Base-by-base conservation (phyloP, 768 basidiomycete genomes). In the Suillus weaverae region DNA sequence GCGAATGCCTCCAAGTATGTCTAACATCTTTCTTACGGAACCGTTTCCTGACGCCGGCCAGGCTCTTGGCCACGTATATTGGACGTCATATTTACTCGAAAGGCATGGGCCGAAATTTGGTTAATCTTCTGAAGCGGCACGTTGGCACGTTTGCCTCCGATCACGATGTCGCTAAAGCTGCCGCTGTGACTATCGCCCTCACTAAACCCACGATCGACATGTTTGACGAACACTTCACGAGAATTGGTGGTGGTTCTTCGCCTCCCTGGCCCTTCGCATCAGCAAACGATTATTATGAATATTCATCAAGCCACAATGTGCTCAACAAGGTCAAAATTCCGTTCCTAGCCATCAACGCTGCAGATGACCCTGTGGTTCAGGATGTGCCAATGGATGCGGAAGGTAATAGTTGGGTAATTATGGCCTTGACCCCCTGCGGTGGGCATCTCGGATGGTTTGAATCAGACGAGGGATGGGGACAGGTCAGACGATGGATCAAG, bases 371-470 rank as follows among this genome's bases (percentile, higher is more conserved):
- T 22, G 83, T 94, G 48, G 87, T 92, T 26, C 81, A 80, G 54
- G 79, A 84, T 62, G 80, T 89, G 44, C 90, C 90, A 36, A 81
- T 83, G 73, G 81, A 87, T 64, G 81, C 80, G 8, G 81, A 79
- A 63, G 81, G 80, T 32, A 86, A 85, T 67, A 79, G 79, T 6
- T 83, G 83, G 71, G 83, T 88, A 16, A 79, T 85, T 4, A 85
- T 89, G 78, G 86, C 79, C 26, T 71, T 89, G 55, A 92, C 93
- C 0, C 74, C 79, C 36, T 76, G 80, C 26, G 93, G 91, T 1
- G 91, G 92, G 0, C 92, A 94, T 77, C 81, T 94, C 16, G 94
- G 94, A 43, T 96, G 92, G 92, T 93, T 92, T 69, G 84, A 90
- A 75, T 75, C 81, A 35, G 80, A 80, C 43, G 72, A 74, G 32